phyloP scores from a whole-genome alignment of 1,139 yeast genomes.

The Scheffersomyces cryptocercus region DNA sequence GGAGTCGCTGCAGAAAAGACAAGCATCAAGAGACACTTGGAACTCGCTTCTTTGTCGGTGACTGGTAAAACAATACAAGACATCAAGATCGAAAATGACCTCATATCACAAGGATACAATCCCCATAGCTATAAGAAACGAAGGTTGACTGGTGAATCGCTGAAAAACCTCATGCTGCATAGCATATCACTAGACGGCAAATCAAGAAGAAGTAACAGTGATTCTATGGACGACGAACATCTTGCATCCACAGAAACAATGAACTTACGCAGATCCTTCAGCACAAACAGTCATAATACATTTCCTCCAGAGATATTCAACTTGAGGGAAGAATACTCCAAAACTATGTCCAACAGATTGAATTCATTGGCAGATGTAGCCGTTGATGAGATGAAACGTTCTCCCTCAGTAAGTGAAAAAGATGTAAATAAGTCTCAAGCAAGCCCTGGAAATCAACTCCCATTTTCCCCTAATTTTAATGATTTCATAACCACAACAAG shows the following conservation, averaged over 20 bases:
- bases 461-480: constrained; percentile 21
- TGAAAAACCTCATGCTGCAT: not conserved
- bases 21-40: constrained; percentile 43
- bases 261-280: constrained; percentile 14
- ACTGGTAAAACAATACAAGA: constrained; percentile 53
- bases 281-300: constrained; percentile 12
- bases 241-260: not conserved
- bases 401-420: constrained; percentile 9
- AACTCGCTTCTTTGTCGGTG: constrained; percentile 54
- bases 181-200: not conserved
- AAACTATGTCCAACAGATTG: constrained; percentile 10
- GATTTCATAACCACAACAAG: constrained; percentile 13
- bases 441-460: constrained; percentile 6
- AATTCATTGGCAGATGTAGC: constrained; percentile 25
- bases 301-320: constrained; percentile 4
- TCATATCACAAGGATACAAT: constrained; percentile 51
- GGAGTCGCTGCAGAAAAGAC: constrained; percentile 2
- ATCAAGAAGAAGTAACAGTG: constrained; percentile 15
- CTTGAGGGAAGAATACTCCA: constrained; percentile 12
- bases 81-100: constrained; percentile 48
- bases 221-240: constrained; percentile 2
- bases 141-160: not conserved
- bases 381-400: constrained; percentile 18
- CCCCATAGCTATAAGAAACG: constrained; percentile 29
- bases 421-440: not conserved